Percentiles rank a stretch among this genome's conserved stretches.
Evolutionary conservation across 352 stramenopile genomes (phyloP).

Genomic region (Pythium sp.): DNA sequence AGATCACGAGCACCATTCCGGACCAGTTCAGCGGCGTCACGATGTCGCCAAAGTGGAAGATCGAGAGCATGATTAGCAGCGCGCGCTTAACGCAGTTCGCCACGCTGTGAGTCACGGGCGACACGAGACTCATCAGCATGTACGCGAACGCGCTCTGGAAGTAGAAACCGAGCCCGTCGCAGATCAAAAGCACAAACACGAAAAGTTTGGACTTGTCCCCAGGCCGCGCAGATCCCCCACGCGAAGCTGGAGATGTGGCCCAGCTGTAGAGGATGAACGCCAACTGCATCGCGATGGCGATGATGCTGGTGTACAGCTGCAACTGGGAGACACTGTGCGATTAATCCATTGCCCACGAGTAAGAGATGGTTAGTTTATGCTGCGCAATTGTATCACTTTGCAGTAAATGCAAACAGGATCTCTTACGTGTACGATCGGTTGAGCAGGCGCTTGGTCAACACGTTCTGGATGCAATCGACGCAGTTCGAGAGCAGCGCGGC

Average conservation of each 20-base stretch:
- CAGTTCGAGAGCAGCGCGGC: slow-evolving; percentile 89
- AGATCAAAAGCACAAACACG: slow-evolving; percentile 48
- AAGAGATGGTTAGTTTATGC: not conserved
- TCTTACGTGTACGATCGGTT: slow-evolving; percentile 77
- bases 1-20: slow-evolving; percentile 86
- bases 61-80: slow-evolving; percentile 89
- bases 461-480: slow-evolving; percentile 92
- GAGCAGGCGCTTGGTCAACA: slow-evolving; percentile 87
- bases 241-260: slow-evolving; percentile 33
- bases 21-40: slow-evolving; percentile 81
- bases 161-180: slow-evolving; percentile 86
- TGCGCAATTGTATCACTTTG: too few species aligned
- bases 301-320: slow-evolving; percentile 89
- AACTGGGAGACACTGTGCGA: slow-evolving; percentile 68
- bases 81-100: slow-evolving; percentile 90
- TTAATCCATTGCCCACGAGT: not conserved
- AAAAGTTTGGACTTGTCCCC: slow-evolving; percentile 37
- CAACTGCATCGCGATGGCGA: slow-evolving; percentile 82
- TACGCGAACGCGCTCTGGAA: slow-evolving; percentile 90
- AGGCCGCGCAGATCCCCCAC: slow-evolving; percentile 21
- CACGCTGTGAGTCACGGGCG: slow-evolving; percentile 88
- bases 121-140: slow-evolving; percentile 90
- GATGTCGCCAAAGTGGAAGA: slow-evolving; percentile 87
- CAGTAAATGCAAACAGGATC: not conserved
- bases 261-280: slow-evolving; percentile 75